phyloP scores from a whole-genome alignment of 1,284 basidiomycete species.

The Rhizoctonia solani region DNA sequence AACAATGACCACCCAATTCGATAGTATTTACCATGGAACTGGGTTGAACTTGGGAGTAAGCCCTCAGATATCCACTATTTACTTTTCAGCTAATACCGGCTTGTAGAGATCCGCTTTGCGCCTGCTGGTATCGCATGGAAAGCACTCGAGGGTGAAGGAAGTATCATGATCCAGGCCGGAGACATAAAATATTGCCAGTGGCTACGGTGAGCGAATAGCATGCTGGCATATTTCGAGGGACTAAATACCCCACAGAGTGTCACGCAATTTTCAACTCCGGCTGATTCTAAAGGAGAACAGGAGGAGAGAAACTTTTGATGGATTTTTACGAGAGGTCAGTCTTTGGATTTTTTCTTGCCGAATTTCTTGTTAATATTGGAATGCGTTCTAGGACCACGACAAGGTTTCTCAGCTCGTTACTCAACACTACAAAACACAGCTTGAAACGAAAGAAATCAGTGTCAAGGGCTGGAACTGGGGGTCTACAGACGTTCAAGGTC shows the following conservation, averaged over 20 bases:
- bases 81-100: neutral
- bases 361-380: too few relatives aligned
- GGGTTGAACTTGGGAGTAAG: constrained; percentile 79
- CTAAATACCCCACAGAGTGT: constrained; percentile 60
- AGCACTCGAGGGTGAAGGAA: constrained; percentile 58
- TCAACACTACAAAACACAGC: constrained; percentile 80
- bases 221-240: neutral
- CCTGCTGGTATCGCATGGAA: constrained; percentile 91
- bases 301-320: constrained; percentile 81
- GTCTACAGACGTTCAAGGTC: constrained; percentile 89
- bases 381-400: constrained; percentile 71
- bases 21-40: constrained; percentile 78
- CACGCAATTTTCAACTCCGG: constrained; percentile 87
- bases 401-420: constrained; percentile 75
- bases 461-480: constrained; percentile 99
- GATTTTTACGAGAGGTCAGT: constrained; percentile 85
- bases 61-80: neutral
- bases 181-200: constrained; percentile 90
- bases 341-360: neutral
- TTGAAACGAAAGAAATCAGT: constrained; percentile 86
- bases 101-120: constrained; percentile 84
- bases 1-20: constrained; percentile 65
- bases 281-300: constrained; percentile 77
- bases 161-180: constrained; percentile 66
- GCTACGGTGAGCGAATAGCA: constrained; percentile 55